A percentile compares a stretch with the other conserved stretches of the same genome.
phyloP scores from a whole-genome alignment of 768 basidiomycete species.

The Mrakia frigida region DNA sequence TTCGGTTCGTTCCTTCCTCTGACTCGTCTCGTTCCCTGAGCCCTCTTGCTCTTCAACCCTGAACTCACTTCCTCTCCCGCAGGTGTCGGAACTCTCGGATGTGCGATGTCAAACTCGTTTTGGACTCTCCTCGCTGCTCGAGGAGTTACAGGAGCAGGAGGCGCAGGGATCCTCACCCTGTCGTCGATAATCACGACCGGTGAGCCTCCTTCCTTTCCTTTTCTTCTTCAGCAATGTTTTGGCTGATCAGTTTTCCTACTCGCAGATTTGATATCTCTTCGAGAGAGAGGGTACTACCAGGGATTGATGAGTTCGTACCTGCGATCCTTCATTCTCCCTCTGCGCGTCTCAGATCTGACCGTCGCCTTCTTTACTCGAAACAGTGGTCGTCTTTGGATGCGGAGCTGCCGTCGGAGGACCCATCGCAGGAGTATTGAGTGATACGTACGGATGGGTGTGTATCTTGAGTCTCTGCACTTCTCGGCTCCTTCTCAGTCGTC shows the following conservation, averaged over 20 bases:
- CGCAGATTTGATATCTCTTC: constrained; percentile 12
- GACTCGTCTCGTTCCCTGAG: neutral
- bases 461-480: neutral
- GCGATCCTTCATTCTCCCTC: neutral
- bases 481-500: neutral
- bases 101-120: neutral
- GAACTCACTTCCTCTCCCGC: neutral
- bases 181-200: constrained; percentile 26
- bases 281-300: constrained; percentile 29
- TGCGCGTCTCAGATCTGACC: neutral
- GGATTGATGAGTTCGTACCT: constrained; percentile 19
- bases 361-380: neutral
- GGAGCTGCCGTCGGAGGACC: constrained; percentile 26
- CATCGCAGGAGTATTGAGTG: constrained; percentile 7
- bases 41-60: neutral
- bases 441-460: constrained; percentile 20
- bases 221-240: neutral
- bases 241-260: neutral
- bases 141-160: constrained; percentile 16
- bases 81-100: constrained; percentile 14
- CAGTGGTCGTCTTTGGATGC: constrained; percentile 24
- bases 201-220: neutral
- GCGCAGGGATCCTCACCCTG: constrained; percentile 26
- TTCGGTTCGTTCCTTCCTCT: neutral
- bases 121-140: constrained; percentile 12